Conservation (phyloP, 1,284 basidiomycete species). For the Meripilus lineatus region DNA sequence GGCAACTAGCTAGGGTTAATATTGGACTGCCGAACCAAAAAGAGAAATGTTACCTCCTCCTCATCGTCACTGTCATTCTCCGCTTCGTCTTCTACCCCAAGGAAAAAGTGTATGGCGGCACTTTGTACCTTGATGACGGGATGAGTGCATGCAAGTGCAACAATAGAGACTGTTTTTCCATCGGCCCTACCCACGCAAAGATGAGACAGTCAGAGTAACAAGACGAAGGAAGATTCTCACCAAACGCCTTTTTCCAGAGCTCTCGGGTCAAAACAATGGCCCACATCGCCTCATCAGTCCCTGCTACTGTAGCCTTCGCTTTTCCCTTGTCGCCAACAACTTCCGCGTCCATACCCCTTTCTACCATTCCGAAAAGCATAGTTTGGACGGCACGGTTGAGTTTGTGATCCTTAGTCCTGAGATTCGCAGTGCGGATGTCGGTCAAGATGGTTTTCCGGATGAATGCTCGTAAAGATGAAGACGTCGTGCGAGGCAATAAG, state of each 20-base stretch:
- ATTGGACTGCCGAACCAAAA: not conserved
- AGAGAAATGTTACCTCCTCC: constrained; percentile 52
- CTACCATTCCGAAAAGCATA: constrained; percentile 95
- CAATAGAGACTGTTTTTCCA: constrained; percentile 90
- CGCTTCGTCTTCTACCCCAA: constrained; percentile 71
- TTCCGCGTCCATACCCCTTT: constrained; percentile 82
- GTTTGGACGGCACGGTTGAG: constrained; percentile 96
- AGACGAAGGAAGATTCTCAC: constrained; percentile 36
- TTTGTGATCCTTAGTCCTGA: constrained; percentile 89
- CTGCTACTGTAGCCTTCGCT: constrained; percentile 39
- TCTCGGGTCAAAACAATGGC: constrained; percentile 93
- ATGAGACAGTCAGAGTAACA: not conserved
- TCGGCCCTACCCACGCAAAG: constrained; percentile 60
- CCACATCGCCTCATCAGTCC: constrained; percentile 91
- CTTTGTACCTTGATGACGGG: constrained; percentile 94
- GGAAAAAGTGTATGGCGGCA: constrained; percentile 96
- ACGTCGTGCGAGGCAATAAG: constrained; percentile 86
- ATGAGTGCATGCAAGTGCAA: constrained; percentile 91
- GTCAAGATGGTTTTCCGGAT: constrained; percentile 96
- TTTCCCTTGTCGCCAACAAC: constrained; percentile 81
- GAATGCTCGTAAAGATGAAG: constrained; percentile 75
- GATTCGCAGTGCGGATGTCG: constrained; percentile 91
- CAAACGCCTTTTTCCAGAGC: constrained; percentile 93
- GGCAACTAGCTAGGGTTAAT: constrained; percentile 38
- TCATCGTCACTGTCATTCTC: constrained; percentile 65